Base-by-base conservation (phyloP, 169 alveolate species). In the Eimeria necatrix region DNA sequence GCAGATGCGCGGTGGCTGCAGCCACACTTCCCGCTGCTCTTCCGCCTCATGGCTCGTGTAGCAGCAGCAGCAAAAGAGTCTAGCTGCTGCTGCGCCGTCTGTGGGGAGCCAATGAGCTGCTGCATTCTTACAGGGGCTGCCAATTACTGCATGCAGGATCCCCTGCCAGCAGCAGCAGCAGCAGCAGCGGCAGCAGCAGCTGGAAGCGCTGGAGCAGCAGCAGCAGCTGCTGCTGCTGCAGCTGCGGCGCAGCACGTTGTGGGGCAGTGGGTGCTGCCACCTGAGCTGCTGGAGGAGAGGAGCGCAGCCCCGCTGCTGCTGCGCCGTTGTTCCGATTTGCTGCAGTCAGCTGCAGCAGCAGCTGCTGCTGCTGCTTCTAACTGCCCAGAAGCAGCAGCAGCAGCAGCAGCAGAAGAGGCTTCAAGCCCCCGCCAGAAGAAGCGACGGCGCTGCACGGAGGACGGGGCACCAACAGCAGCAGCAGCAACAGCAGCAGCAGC, bases 1-100 rank as follows among this genome's bases (percentile, higher is more conserved):
- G 78, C 78, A 8, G 68, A 56, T 10, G 68, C 22, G 22, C 68
- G 20, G 22, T 56, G 68, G 68, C 68, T 56, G 68, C 68, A 56
- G 68, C 68, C 83, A 4, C 83, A 71, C 83, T 48, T 71, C 51
- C 83, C 83, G 83, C 83, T 71, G 83, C 83, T 71, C 20, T 71
- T 71, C 49, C 14, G 52, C 49, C 48, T 32, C 46, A n/a, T 71
- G 18, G 51, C 83, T 26, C 52, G 8, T 5, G 83, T 48, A 1
- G 83, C 48, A 71, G 48, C 83, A 26, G 46, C 24, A 22, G 48
- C 52, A 20, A 22, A 22, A 14, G 83, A 20, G 6, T 20, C 48
- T 20, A 22, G n/a, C 7, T n/a, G 24, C 14, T 7, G 24, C 16
- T 71, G 83, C 52, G 68, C 0, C 0, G 51, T 32, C 51, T 71